A percentile compares a stretch with the other conserved stretches of the same genome.
These are phyloP conservation scores for Hondaea fermentalgiana DNA, from an alignment of 108 stramenopile species.

Conservation along the genomic window DNA sequence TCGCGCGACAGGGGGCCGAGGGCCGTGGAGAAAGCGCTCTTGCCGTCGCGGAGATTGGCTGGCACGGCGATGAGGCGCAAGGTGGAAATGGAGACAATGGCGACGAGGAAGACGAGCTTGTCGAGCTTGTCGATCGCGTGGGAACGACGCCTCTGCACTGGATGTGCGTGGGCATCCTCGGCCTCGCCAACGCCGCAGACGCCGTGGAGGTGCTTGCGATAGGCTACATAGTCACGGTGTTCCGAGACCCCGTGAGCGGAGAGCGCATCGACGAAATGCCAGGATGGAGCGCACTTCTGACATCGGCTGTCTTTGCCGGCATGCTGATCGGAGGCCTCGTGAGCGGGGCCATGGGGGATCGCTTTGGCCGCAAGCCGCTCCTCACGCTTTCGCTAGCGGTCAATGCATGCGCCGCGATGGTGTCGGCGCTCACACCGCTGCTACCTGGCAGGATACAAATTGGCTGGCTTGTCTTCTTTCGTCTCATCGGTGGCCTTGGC, in stretches of 20 bases:
- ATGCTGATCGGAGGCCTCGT: conserved; percentile 49
- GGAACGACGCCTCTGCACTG: background rate
- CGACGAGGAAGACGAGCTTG: background rate
- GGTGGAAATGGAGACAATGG: background rate
- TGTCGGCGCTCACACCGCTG: conserved; percentile 35
- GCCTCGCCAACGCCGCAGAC: conserved; percentile 50
- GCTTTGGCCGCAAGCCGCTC: conserved; percentile 27
- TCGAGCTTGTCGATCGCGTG: background rate
- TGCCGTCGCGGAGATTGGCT: too few species aligned
- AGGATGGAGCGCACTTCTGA: conserved; percentile 15
- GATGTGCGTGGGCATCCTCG: conserved; percentile 16
- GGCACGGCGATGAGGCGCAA: too few species aligned
- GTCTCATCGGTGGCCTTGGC: conserved; percentile 42
- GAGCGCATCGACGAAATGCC: conserved; percentile 32
- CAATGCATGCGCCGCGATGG: conserved; percentile 28
- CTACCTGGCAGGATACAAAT: conserved; percentile 17
- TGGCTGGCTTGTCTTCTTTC: background rate
- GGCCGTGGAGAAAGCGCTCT: too few species aligned
- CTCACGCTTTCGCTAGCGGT: conserved; percentile 33
- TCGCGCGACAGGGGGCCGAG: too few species aligned
- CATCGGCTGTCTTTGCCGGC: conserved; percentile 45
- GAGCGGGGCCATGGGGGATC: conserved; percentile 28
- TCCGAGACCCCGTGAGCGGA: conserved; percentile 22
- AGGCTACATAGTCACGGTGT: conserved; percentile 42
- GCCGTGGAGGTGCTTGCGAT: conserved; percentile 50